phyloP scores from a whole-genome alignment of 2,329 filamentous ascomycete species.

The Talaromyces sp. region DNA sequence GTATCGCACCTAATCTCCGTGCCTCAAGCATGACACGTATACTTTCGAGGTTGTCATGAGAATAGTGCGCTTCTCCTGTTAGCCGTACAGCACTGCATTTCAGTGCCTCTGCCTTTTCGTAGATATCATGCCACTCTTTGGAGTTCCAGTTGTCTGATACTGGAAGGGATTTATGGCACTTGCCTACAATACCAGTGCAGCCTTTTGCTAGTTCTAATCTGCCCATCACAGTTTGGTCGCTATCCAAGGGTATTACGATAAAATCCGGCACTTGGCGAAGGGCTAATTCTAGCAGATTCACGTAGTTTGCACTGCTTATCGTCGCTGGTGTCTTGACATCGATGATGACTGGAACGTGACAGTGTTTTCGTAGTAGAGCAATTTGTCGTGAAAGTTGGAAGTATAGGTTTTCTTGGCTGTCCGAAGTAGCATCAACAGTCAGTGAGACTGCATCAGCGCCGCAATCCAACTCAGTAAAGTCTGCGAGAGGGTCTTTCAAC shows the following conservation, averaged over 20 bases:
- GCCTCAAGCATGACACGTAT: conserved; percentile 48
- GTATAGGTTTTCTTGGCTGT: not conserved
- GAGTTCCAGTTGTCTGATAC: conserved; percentile 5
- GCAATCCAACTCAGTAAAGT: conserved; percentile 61
- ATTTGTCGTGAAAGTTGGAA: conserved; percentile 1
- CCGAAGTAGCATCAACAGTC: conserved; percentile 31
- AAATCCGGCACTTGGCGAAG: conserved; percentile 7
- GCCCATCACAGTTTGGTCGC: not conserved
- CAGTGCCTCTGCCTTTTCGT: conserved; percentile 4
- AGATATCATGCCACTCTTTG: not conserved
- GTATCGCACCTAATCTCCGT: conserved; percentile 52
- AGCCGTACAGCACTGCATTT: conserved; percentile 2
- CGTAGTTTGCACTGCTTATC: not conserved
- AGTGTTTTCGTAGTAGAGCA: conserved; percentile 6
- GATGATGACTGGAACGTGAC: conserved; percentile 5
- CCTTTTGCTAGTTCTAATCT: conserved; percentile 4
- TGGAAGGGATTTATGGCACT: not conserved
- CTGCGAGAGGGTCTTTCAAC: conserved; percentile 48
- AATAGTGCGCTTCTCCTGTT: not conserved
- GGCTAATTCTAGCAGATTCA: conserved; percentile 4
- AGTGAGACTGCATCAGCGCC: conserved; percentile 64
- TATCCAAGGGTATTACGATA: conserved; percentile 5
- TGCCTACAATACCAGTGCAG: conserved; percentile 3
- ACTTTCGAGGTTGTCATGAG: conserved; percentile 3
- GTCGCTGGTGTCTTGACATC: not conserved